Conservation (phyloP, 495 filamentous ascomycete genomes). For the Rhypophila decipiens region DNA sequence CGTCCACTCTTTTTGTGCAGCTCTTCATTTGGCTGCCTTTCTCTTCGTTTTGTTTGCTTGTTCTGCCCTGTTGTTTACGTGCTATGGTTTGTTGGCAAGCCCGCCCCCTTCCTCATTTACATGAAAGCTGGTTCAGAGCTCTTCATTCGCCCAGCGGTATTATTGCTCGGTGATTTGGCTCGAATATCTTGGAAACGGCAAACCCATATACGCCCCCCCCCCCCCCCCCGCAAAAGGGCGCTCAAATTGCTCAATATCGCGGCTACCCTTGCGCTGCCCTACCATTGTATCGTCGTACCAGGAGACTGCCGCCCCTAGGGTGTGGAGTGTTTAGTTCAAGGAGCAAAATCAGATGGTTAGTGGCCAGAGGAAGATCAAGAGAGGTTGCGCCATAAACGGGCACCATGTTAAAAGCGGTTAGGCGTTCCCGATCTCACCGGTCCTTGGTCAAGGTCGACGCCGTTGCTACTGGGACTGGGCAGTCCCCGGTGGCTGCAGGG, state of each 20-base stretch:
- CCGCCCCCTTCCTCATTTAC: slow-evolving; percentile 11
- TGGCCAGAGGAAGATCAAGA: neutral
- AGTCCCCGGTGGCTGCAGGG: too few species aligned
- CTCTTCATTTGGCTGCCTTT: slow-evolving; percentile 12
- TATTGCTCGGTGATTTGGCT: slow-evolving; percentile 20
- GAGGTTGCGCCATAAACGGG: slow-evolving; percentile 7
- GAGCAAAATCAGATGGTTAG: neutral
- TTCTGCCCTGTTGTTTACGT: too few species aligned
- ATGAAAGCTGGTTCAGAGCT: slow-evolving; percentile 7
- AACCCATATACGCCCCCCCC: too few species aligned
- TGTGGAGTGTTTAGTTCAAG: neutral
- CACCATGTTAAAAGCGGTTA: slow-evolving; percentile 27
- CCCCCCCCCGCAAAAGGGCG: slow-evolving; percentile 7
- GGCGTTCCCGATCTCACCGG: slow-evolving; percentile 18
- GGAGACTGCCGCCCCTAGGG: neutral
- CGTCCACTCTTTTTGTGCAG: slow-evolving; percentile 5
- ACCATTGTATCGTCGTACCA: neutral
- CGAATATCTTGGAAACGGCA: slow-evolving; percentile 26
- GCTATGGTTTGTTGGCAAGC: slow-evolving; percentile 4
- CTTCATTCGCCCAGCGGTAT: slow-evolving; percentile 23
- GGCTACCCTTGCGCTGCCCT: too few species aligned
- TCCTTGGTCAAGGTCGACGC: slow-evolving; percentile 5
- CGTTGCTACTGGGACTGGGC: too few species aligned
- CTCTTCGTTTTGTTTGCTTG: slow-evolving; percentile 9
- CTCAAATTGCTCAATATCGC: too few species aligned